A percentile compares a stretch with the other conserved stretches of the same genome.
Conservation (phyloP, 1,284 basidiomycete species). For the Leccinum huronense region DNA sequence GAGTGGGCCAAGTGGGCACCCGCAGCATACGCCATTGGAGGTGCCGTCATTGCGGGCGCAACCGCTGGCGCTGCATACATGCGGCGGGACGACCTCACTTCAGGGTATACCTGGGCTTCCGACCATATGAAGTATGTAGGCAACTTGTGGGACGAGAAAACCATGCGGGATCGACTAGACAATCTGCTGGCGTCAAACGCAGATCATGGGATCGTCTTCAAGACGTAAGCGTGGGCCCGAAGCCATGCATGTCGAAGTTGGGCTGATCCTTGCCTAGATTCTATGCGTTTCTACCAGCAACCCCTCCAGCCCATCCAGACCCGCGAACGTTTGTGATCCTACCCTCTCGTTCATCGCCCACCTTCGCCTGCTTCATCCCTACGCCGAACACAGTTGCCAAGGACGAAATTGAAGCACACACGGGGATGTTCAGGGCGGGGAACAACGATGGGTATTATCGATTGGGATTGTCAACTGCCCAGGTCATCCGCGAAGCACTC, state of each 20-base stretch:
- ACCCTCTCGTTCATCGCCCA: conserved; percentile 54
- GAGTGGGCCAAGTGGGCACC: conserved; percentile 64
- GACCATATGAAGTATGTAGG: conserved; percentile 93
- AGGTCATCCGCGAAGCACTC: conserved; percentile 58
- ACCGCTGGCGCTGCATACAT: conserved; percentile 85
- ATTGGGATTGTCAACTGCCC: conserved; percentile 68
- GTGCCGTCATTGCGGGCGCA: conserved; percentile 75
- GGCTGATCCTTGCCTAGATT: conserved; percentile 49
- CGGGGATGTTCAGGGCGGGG: conserved; percentile 80
- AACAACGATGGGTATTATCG: conserved; percentile 92
- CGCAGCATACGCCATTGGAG: conserved; percentile 62
- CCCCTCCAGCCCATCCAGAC: conserved; percentile 49
- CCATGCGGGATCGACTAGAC: conserved; percentile 62
- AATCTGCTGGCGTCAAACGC: conserved; percentile 59
- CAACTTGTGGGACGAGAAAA: conserved; percentile 80
- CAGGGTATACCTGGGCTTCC: conserved; percentile 73
- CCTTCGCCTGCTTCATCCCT: conserved; percentile 57
- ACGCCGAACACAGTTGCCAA: conserved; percentile 64
- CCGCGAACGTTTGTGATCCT: conserved; percentile 76
- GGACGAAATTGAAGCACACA: conserved; percentile 87
- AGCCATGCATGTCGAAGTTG: background rate
- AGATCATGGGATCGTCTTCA: conserved; percentile 66
- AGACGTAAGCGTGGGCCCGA: conserved; percentile 55
- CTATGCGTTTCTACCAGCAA: conserved; percentile 71
- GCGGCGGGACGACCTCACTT: conserved; percentile 68